Percentiles rank a stretch among this genome's conserved stretches.
phyloP scores from a whole-genome alignment of 176 grass and related monocot species.

The Ensete glaucum region DNA sequence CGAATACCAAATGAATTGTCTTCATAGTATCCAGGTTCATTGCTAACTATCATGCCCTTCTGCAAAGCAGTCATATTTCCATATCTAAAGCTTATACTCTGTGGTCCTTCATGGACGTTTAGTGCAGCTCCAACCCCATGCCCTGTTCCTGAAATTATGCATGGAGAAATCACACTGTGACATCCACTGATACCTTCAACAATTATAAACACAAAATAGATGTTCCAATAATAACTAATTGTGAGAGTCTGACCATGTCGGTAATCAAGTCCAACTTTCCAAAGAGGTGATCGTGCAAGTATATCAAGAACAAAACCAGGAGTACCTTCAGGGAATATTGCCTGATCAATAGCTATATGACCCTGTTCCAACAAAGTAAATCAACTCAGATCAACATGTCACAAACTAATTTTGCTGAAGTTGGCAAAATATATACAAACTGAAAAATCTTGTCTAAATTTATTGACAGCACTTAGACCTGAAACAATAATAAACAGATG shows the following conservation, averaged over 20 bases:
- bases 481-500: conserved; percentile 11
- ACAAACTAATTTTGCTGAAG: background rate
- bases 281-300: conserved; percentile 81
- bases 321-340: conserved; percentile 80
- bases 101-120: conserved; percentile 93
- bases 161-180: conserved; percentile 20
- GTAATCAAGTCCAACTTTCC: conserved; percentile 98
- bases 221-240: background rate
- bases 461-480: background rate
- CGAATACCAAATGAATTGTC: conserved; percentile 93
- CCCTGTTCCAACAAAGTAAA: conserved; percentile 41
- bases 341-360: conserved; percentile 92
- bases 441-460: background rate
- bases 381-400: background rate
- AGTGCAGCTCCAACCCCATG: conserved; percentile 96
- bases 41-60: conserved; percentile 97
- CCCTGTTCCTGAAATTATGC: conserved; percentile 62
- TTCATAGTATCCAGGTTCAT: conserved; percentile 97
- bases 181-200: conserved; percentile 3
- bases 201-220: background rate
- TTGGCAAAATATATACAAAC: background rate
- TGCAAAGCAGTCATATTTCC: conserved; percentile 83
- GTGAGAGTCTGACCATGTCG: conserved; percentile 56
- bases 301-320: conserved; percentile 95
- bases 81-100: conserved; percentile 92